Conservation (phyloP, 2,329 filamentous ascomycete genomes). For the Claviceps sp. region DNA sequence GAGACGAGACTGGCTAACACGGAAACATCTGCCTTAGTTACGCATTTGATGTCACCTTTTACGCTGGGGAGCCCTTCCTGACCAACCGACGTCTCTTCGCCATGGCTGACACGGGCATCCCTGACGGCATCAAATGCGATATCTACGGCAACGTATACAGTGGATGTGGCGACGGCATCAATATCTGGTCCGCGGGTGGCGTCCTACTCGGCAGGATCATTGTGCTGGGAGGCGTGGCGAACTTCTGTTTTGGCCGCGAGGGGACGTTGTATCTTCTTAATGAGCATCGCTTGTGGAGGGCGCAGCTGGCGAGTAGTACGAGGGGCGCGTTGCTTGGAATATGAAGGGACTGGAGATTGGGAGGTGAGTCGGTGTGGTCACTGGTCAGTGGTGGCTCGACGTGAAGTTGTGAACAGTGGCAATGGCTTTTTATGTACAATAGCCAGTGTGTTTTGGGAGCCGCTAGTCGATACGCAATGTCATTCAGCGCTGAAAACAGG, state of each 20-base stretch:
- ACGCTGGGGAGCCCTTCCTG: slow-evolving; percentile 23
- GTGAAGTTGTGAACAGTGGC: no score
- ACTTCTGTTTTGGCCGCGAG: slow-evolving; percentile 32
- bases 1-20: no score
- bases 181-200: slow-evolving; percentile 32
- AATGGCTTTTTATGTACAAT: no score
- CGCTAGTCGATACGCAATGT: no score
- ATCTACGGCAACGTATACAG: slow-evolving; percentile 33
- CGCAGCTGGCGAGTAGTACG: slow-evolving; percentile 8
- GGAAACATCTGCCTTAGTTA: slow-evolving; percentile 13
- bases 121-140: slow-evolving; percentile 34
- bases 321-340: slow-evolving; percentile 13
- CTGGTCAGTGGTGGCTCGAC: no score
- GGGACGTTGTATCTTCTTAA: slow-evolving; percentile 33
- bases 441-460: no score
- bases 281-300: slow-evolving; percentile 29
- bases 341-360: neutral
- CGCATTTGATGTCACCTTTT: slow-evolving; percentile 19
- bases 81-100: slow-evolving; percentile 37
- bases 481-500: no score
- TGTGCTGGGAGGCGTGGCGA: slow-evolving; percentile 27
- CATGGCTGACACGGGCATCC: slow-evolving; percentile 32
- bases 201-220: slow-evolving; percentile 31
- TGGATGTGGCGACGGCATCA: slow-evolving; percentile 34
- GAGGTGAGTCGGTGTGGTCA: no score